Base-by-base conservation (phyloP, 2,329 filamentous ascomycete species). In the Raffaelea ambrosiae region DNA sequence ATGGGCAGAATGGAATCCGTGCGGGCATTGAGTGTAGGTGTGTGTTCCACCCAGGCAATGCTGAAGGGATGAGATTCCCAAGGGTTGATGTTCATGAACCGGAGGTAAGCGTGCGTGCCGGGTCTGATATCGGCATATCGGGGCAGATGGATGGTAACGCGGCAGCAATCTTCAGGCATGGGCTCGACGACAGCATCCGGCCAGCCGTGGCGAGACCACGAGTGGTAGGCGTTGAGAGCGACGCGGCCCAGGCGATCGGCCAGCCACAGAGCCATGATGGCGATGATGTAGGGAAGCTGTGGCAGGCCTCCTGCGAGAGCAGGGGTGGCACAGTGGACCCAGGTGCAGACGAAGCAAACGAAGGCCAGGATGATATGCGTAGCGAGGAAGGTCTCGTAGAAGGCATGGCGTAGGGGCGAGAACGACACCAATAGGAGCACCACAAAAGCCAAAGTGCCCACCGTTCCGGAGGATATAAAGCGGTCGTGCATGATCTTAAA, bases 321-420 rank as follows among this genome's bases (percentile, higher is more conserved):
- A 23, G 87, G 78, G 10, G 86, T 70, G 40, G 79, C 72, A 58
- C 88, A 81, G 69, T 97, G 93, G 35, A 90, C 70, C 76, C 83
- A 93, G 9, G 90, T 81, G 58, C 82, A 83, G 48, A 78, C 71
- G 44, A 96, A 77, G 43, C 73, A 70, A 47, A 87, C 61, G 33
- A 84, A 64, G 36, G 83, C 88, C 44, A 95, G 69, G 35, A 86
- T 64, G 56, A 95, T 89, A 67, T 97, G 93, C 26, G 84, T 67
- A 61, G 86, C 88, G 57, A 97, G 76, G 69, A 98, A 98, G 1
- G 88, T 94, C 69, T 98, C 93, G 69, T 98, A 98, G 63, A 95
- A 96, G 36, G 90, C 89, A 65, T 96, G 91, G 52, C 93, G 83
- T 45, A 98, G 61, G 0, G 89, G 84, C 3, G 88, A 91, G 47